Evolutionary conservation across 1,284 basidiomycete genomes (phyloP), one percentile per base, ranked within the genome.

Genomic region (Anthracocystis setariae): DNA sequence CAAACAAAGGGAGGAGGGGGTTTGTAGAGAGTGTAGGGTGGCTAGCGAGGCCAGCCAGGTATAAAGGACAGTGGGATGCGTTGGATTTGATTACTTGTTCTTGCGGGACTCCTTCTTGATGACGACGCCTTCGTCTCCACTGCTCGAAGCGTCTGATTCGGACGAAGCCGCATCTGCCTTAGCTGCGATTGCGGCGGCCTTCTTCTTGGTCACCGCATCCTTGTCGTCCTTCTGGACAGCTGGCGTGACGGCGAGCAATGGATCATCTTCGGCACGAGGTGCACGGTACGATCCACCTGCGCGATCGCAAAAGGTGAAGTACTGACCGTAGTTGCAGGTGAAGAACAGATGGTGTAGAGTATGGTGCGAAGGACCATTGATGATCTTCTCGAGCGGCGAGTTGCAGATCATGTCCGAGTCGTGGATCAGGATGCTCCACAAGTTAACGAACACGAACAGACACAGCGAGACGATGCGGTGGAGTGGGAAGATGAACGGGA

Each of bases 381-480:
- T 95, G 83, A 93, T 84, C 79, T 87, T 89, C 84, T 98, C 95
- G 2, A 96, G 87, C 8, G 90, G 86, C 82, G 93, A 91, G n/a
- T 91, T 94, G 45, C 92, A 92, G 82, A 98, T 90, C 94, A 99
- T 98, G 86, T 98, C 96, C n/a, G 92, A 94, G 84, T 99, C 95
- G 84, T 98, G 95, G 77, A 98, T 98, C 42, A 81, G 50, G 48
- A 82, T 82, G 38, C 59, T 66, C 81, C 81, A 82, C 10, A 81
- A 42, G 46, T 82, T 82, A 53, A 82, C 81, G 54, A 82, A 82
- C n/a, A 80, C 79, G 35, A 82, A 82, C 8, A 82, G 70, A 23
- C 74, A 70, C 23, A 82, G 73, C 40, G 79, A 82, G 9, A 82
- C 39, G 38, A 71, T 63, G 47, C 79, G 74, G 58, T 98, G 93